Base-by-base conservation (phyloP, 2,329 filamentous ascomycete species). In the Microdochium bolleyi region DNA sequence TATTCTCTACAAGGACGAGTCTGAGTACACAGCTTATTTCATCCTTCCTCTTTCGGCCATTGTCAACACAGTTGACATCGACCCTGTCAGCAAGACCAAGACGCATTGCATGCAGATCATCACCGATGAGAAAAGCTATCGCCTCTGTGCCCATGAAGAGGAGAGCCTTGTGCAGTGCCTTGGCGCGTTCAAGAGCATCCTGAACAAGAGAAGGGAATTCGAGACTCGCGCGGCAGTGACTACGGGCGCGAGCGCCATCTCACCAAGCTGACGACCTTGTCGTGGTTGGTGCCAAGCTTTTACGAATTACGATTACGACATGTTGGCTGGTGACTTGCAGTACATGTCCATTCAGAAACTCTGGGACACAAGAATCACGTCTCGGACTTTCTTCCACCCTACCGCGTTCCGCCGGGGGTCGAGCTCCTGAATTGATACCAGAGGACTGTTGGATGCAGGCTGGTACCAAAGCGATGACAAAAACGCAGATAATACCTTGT, bases 21-120 rank as follows among this genome's bases (percentile, higher is more conserved):
- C 84, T 57, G 94, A 99, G 71, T 97, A 97, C 68, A 86, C 88
- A 13, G 89, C 92, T 1, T 78, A 88, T 56, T 85, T 91, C 60
- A 88, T 99, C 60, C 75, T 96, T 32, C 83, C 88, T 3, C 82
- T 97, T 61, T 76, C 82, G 9, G 83, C 78, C 52, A 85, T 99
- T 51, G 87, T 97, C 61, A 89, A 95, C 60, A 92, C 89, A 1
- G 92, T 96, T 22, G 94, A 97, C 63, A 89, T 96, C 52, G 90
- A 97, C 60, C 87, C 92, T 0, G 74, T 95, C 57, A 92, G 88
- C 62, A 87, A 81, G 63, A 94, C 84, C 60, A 96, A 96, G 73
- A 80, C 78, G 49, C 84, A 88, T 65, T 97, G 94, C 68, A 78
- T 97, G 66, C 92, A 97, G 69, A 80, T 97, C 61, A 96, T 99